Percentiles rank a stretch among this genome's conserved stretches.
Conservation (phyloP, 108 stramenopile genomes). For the Skeletonema tropicum region DNA sequence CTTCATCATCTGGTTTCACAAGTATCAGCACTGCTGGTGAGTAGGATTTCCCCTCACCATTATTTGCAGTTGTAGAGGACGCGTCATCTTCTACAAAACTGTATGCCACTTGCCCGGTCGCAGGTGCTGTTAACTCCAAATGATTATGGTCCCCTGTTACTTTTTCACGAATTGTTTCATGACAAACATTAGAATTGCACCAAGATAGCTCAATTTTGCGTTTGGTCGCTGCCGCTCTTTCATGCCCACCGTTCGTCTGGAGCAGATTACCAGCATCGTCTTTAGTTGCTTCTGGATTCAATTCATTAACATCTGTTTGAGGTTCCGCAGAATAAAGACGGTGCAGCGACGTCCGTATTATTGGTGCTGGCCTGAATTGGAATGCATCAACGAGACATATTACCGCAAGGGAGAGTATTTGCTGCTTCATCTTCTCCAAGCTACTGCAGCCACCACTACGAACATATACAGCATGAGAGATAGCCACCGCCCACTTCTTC, state of each 20-base stretch:
- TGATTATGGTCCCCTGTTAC: slow-evolving; percentile 80
- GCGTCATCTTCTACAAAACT: slow-evolving; percentile 26
- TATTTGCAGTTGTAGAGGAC: slow-evolving; percentile 6
- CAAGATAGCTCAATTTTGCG: slow-evolving; percentile 74
- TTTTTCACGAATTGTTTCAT: slow-evolving; percentile 70
- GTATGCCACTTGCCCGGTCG: slow-evolving; percentile 86
- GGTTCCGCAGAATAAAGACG: background rate
- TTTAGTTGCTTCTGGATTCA: background rate
- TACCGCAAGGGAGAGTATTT: slow-evolving; percentile 43
- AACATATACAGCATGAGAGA: slow-evolving; percentile 40
- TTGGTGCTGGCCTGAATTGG: background rate
- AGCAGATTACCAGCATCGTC: background rate
- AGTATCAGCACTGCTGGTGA: slow-evolving; percentile 70
- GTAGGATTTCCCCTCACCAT: background rate
- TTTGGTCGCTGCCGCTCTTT: slow-evolving; percentile 9
- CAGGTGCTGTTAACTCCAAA: slow-evolving; percentile 74
- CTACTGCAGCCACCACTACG: slow-evolving; percentile 55
- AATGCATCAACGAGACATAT: background rate
- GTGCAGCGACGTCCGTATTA: background rate
- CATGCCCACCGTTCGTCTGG: background rate
- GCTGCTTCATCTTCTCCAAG: background rate
- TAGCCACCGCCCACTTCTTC: no score
- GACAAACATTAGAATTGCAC: slow-evolving; percentile 64
- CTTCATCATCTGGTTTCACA: slow-evolving; percentile 69
- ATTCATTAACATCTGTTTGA: background rate